Base-by-base conservation (phyloP, 2,329 filamentous ascomycete species). In the Pseudogymnoascus verrucosus region DNA sequence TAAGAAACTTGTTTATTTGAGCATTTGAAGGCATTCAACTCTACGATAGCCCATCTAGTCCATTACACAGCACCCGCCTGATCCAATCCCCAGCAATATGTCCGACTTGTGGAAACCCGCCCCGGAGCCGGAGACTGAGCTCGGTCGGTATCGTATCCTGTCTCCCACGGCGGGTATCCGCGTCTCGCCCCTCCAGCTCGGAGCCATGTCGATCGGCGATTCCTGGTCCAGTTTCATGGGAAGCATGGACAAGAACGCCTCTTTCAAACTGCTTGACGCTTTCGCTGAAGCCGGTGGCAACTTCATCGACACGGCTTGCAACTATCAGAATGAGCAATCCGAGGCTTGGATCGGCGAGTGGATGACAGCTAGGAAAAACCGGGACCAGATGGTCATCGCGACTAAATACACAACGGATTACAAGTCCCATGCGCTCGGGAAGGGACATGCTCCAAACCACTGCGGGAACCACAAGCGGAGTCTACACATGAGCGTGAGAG, bases 341-440 rank as follows among this genome's bases (percentile, higher is more conserved):
- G 88, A 90, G 74, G 73, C 70, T 62, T 88, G 87, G 83, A 77
- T 91, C 64, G 88, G 88, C 40, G 85, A 88, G 67, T 91, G 88
- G 87, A 87, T 89, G 84, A 78, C 80, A 69, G 80, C 80, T 65
- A 81, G 85, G 8, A 79, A 80, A n/a, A 83, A 83, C 65, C 82
- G 89, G 26, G 87, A 89, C 68, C 78, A 89, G 71, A 83, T 91
- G 74, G 86, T 90, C n/a, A 78, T 90, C 63, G 86, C 88, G 0
- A 90, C 87, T 63, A 90, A 91, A 71, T 89, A 80, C 72, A 85
- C 84, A 0, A 86, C 82, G 23, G 82, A 82, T 70, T 89, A 81
- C 73, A 76, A 75, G 26, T 68, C 76, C 14, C 77, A 78, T 1
- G 44, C 71, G 1, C 34, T 36, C n/a, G 73, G 76, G 14, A 73